Evolutionary conservation across 2,329 filamentous ascomycete species (phyloP).

Genomic region (Exophiala dermatitidis): DNA sequence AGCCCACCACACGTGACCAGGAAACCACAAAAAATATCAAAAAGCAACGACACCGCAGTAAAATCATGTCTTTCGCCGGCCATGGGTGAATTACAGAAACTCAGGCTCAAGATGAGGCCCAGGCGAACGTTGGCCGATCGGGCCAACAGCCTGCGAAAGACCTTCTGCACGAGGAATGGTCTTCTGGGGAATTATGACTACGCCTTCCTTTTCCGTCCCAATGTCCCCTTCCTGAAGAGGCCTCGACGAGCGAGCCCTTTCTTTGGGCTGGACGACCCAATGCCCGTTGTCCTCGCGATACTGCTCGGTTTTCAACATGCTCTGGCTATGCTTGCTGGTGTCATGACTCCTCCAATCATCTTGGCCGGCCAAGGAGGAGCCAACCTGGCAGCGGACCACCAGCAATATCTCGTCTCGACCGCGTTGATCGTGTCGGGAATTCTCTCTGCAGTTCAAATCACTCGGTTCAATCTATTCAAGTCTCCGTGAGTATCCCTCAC

Average conservation of each 20-base stretch:
- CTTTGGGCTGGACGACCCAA: slow-evolving; percentile 61
- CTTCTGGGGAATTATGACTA: slow-evolving; percentile 86
- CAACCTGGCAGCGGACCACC: slow-evolving; percentile 48
- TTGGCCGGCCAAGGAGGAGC: slow-evolving; percentile 50
- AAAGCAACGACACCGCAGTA: background rate
- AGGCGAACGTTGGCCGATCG: slow-evolving; percentile 35
- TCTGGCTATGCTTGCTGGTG: slow-evolving; percentile 57
- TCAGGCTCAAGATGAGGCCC: slow-evolving; percentile 37
- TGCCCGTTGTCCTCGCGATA: slow-evolving; percentile 59
- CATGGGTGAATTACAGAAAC: slow-evolving; percentile 34
- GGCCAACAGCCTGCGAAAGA: slow-evolving; percentile 27
- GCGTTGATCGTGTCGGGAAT: slow-evolving; percentile 62
- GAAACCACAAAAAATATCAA: too few species aligned
- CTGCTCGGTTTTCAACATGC: slow-evolving; percentile 64
- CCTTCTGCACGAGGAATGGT: slow-evolving; percentile 52
- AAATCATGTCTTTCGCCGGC: background rate
- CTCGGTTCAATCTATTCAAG: slow-evolving; percentile 54
- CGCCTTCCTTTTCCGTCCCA: slow-evolving; percentile 73
- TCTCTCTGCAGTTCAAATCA: slow-evolving; percentile 59
- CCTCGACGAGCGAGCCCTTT: slow-evolving; percentile 54
- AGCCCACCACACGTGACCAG: too few species aligned
- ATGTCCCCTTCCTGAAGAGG: slow-evolving; percentile 73
- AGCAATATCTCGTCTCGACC: slow-evolving; percentile 62
- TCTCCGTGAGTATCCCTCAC: slow-evolving; percentile 38
- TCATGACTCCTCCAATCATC: slow-evolving; percentile 59